These are phyloP conservation scores for Saccharomyces hybrid DNA, from an alignment of 1,139 yeast genomes.

Conservation along the genomic window DNA sequence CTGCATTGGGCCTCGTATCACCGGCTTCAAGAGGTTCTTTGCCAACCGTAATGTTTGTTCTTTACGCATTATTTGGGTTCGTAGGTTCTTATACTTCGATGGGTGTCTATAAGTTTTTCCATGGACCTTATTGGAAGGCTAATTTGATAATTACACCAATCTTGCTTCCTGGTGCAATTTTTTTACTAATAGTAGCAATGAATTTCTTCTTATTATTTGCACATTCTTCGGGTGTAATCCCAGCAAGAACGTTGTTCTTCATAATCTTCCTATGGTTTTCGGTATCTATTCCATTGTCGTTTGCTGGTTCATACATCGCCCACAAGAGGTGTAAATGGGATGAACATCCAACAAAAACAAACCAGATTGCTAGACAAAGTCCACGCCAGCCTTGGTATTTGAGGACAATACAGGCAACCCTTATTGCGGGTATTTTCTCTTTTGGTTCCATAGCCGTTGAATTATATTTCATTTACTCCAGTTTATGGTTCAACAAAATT, in stretches of 20 bases:
- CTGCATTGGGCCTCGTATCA: conserved; percentile 79
- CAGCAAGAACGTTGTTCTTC: conserved; percentile 81
- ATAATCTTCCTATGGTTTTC: conserved; percentile 78
- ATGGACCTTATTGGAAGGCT: conserved; percentile 86
- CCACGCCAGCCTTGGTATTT: conserved; percentile 87
- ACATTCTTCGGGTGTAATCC: conserved; percentile 90
- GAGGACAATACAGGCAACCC: conserved; percentile 55
- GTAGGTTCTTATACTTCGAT: conserved; percentile 85
- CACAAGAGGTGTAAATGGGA: conserved; percentile 51
- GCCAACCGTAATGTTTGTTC: conserved; percentile 78
- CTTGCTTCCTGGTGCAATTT: conserved; percentile 73
- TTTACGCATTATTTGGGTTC: conserved; percentile 71
- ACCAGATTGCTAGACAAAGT: conserved; percentile 92
- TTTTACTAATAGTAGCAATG: conserved; percentile 54
- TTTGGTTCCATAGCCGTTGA: conserved; percentile 93
- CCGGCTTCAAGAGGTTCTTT: conserved; percentile 94
- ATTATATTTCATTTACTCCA: conserved; percentile 77
- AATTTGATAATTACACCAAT: conserved; percentile 78
- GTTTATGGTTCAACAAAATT: conserved; percentile 89
- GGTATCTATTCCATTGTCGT: conserved; percentile 76
- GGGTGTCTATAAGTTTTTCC: conserved; percentile 75
- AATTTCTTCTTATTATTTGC: conserved; percentile 76
- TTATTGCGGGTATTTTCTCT: conserved; percentile 86
- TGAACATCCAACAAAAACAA: conserved; percentile 68
- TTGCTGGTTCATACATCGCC: conserved; percentile 71